phyloP scores from a whole-genome alignment of 495 filamentous ascomycete species.

The Daldinia vernicosa region DNA sequence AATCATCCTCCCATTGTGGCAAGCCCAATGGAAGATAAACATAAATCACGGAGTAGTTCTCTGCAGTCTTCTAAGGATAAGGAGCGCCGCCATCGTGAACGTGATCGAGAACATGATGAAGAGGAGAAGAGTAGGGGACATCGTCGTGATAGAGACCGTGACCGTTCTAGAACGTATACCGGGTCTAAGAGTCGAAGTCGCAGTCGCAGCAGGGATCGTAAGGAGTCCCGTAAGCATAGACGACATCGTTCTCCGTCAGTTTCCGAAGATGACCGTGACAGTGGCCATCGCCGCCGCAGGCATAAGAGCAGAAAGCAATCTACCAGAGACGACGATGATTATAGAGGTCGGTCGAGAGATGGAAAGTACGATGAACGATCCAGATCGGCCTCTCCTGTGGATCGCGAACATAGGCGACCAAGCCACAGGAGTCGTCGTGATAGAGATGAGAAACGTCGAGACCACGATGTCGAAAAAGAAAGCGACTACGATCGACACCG shows the following conservation, averaged over 20 bases:
- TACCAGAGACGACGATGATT: conserved; percentile 49
- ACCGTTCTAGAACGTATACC: conserved; percentile 39
- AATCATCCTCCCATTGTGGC: conserved; percentile 43
- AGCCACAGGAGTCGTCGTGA: conserved; percentile 62
- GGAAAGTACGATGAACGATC: conserved; percentile 56
- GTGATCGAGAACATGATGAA: conserved; percentile 46
- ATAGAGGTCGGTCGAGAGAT: conserved; percentile 47
- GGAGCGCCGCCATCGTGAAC: conserved; percentile 46
- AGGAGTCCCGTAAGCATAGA: conserved; percentile 62
- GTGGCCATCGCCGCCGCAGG: conserved; percentile 59
- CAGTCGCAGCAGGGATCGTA: conserved; percentile 59
- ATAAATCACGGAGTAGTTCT: conserved; percentile 55
- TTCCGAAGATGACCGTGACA: conserved; percentile 59
- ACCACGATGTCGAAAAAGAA: conserved; percentile 55
- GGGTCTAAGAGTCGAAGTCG: conserved; percentile 45
- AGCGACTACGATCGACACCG: conserved; percentile 49
- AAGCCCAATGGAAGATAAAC: conserved; percentile 46
- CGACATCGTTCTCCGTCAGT: conserved; percentile 66
- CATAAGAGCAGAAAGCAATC: conserved; percentile 59
- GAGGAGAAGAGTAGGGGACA: conserved; percentile 41
- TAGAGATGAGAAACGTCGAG: conserved; percentile 54
- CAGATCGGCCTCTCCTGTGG: conserved; percentile 62
- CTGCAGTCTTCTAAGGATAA: conserved; percentile 45
- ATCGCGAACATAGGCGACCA: conserved; percentile 57
- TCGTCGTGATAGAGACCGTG: conserved; percentile 44